Conservation (phyloP, 1,139 yeast genomes). For the Geotrichum candidum region DNA sequence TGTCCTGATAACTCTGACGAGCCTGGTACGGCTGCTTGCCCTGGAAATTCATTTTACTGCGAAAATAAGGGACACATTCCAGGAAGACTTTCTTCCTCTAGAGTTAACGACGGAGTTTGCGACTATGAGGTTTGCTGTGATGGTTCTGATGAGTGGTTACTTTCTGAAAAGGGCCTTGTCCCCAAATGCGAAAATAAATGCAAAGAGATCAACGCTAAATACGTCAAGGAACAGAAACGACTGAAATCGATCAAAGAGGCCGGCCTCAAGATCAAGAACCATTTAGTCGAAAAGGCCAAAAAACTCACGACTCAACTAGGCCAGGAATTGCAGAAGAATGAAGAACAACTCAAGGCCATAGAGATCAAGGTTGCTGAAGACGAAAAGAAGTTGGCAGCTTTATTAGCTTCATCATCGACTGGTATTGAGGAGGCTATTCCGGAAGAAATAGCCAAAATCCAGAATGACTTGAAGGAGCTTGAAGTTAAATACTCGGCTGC, state of each 20-base stretch:
- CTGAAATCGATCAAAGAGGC: constrained; percentile 19
- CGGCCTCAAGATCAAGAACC: constrained; percentile 18
- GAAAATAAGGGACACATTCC: constrained; percentile 60
- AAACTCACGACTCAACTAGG: constrained; percentile 3
- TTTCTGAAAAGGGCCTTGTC: constrained; percentile 15
- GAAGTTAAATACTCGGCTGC: constrained; percentile 31
- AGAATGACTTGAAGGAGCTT: constrained; percentile 28
- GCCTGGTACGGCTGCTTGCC: constrained; percentile 91
- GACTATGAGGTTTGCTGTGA: constrained; percentile 90
- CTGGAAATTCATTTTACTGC: constrained; percentile 57
- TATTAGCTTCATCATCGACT: neutral
- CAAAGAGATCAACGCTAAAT: constrained; percentile 13
- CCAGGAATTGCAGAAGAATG: constrained; percentile 8
- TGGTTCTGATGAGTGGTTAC: constrained; percentile 74
- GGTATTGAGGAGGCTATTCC: constrained; percentile 1
- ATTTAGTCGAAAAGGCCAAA: constrained; percentile 18
- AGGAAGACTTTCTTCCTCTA: constrained; percentile 47
- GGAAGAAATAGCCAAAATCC: constrained; percentile 20
- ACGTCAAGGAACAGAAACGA: constrained; percentile 21
- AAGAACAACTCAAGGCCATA: constrained; percentile 1
- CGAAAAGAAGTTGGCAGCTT: neutral
- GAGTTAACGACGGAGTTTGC: constrained; percentile 86
- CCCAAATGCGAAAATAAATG: constrained; percentile 25
- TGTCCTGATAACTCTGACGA: constrained; percentile 98
- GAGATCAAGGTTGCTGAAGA: neutral